These are phyloP conservation scores for Gentiana dahurica DNA, from an alignment of 257 asterid genomes.

Conservation along the genomic window DNA sequence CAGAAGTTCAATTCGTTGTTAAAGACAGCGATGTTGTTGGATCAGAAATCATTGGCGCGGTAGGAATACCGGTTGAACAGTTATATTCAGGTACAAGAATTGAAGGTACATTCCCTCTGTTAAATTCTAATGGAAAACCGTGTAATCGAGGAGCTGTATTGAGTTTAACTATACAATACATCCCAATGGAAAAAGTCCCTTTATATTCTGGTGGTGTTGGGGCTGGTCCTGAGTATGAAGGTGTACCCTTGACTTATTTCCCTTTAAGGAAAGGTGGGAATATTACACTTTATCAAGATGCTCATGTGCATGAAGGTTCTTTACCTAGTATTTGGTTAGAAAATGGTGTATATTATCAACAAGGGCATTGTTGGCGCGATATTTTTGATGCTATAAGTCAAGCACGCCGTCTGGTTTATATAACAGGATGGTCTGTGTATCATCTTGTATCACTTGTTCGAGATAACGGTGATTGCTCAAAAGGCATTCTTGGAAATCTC, in stretches of 20 bases:
- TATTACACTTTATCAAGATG: constrained; percentile 78
- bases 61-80: constrained; percentile 62
- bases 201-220: constrained; percentile 72
- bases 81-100: constrained; percentile 31
- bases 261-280: constrained; percentile 67
- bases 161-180: constrained; percentile 55
- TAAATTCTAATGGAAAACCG: constrained; percentile 48
- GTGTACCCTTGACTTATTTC: constrained; percentile 77
- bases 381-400: constrained; percentile 51
- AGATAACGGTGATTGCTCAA: constrained; percentile 29
- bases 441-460: constrained; percentile 73
- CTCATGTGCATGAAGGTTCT: constrained; percentile 45
- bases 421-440: constrained; percentile 89
- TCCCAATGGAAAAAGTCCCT: constrained; percentile 42
- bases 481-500: constrained; percentile 61
- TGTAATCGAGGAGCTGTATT: constrained; percentile 57
- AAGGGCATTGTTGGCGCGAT: constrained; percentile 72
- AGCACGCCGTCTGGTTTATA: constrained; percentile 68
- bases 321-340: constrained; percentile 46
- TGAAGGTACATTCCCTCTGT: constrained; percentile 54
- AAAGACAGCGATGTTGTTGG: constrained; percentile 84
- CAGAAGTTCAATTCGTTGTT: constrained; percentile 83
- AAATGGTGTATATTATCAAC: constrained; percentile 33
- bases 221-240: constrained; percentile 29
- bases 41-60: constrained; percentile 75